phyloP scores from a whole-genome alignment of 805 yeast genomes.

The Teunomyces kruisii region DNA sequence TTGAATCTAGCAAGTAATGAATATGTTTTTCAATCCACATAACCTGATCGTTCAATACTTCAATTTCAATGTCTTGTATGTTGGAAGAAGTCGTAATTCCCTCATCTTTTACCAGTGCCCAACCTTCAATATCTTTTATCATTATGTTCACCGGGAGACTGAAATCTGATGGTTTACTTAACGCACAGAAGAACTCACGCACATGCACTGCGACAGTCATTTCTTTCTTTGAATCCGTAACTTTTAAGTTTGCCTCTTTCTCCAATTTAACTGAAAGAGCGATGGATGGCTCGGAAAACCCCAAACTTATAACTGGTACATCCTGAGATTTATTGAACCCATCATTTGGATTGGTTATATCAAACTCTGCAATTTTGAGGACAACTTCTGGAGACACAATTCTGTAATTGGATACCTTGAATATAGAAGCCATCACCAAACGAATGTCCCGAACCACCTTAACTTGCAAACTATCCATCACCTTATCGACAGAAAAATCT shows the following conservation, averaged over 20 bases:
- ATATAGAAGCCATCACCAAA: constrained; percentile 25
- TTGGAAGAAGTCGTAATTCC: constrained; percentile 16
- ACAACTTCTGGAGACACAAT: constrained; percentile 47
- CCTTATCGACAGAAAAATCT: constrained; percentile 41
- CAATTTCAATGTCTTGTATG: constrained; percentile 18
- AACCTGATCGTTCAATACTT: constrained; percentile 19
- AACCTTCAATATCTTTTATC: constrained; percentile 36
- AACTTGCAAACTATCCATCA: constrained; percentile 66
- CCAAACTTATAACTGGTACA: constrained; percentile 25
- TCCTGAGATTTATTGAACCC: constrained; percentile 29
- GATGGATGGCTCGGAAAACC: constrained; percentile 34
- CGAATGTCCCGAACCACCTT: constrained; percentile 51
- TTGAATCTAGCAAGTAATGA: constrained; percentile 9
- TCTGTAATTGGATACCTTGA: constrained; percentile 44
- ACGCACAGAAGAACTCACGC: constrained; percentile 22
- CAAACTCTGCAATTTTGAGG: constrained; percentile 36
- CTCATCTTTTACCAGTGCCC: constrained; percentile 25
- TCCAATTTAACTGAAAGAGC: constrained; percentile 24
- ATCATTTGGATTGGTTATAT: constrained; percentile 16
- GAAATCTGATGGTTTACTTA: constrained; percentile 23
- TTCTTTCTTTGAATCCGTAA: constrained; percentile 8
- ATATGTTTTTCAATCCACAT: constrained; percentile 22
- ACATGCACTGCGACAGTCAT: constrained; percentile 31
- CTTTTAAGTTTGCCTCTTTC: constrained; percentile 5
- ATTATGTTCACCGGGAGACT: constrained; percentile 13